Evolutionary conservation across 805 yeast genomes (phyloP).

Genomic region (Ogataea henricii): DNA sequence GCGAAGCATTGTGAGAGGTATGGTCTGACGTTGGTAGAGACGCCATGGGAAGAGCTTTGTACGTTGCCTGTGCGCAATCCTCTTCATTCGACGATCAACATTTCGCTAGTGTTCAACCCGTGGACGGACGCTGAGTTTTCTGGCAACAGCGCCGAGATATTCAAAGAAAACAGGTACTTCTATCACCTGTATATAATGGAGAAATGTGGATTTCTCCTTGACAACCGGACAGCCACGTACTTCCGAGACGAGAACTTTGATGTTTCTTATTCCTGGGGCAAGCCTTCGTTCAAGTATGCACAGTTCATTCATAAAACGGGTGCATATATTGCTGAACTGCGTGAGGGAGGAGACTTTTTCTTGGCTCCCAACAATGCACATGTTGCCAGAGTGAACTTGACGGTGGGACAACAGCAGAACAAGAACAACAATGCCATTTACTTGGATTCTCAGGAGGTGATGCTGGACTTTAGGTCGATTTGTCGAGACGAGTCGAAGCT

Average conservation of each 20-base stretch:
- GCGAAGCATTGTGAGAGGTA: constrained; percentile 81
- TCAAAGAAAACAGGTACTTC: constrained; percentile 58
- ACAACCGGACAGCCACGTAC: constrained; percentile 72
- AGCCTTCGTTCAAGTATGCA: constrained; percentile 74
- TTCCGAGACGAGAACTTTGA: constrained; percentile 56
- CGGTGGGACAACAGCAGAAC: constrained; percentile 32
- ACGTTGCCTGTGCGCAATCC: constrained; percentile 78
- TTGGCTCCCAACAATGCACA: constrained; percentile 88
- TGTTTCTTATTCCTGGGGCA: constrained; percentile 89
- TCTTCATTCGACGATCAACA: constrained; percentile 80
- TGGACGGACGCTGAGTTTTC: constrained; percentile 61
- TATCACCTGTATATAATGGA: constrained; percentile 78
- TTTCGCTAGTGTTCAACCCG: constrained; percentile 68
- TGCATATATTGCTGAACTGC: constrained; percentile 81
- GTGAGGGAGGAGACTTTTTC: constrained; percentile 75
- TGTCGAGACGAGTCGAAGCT: constrained; percentile 57
- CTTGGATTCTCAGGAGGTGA: constrained; percentile 70
- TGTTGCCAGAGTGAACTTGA: constrained; percentile 67
- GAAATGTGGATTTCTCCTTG: constrained; percentile 73
- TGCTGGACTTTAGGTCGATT: constrained; percentile 64
- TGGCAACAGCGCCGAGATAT: constrained; percentile 36
- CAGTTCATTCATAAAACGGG: constrained; percentile 93
- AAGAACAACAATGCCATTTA: constrained; percentile 34
- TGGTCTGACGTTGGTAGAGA: constrained; percentile 79
- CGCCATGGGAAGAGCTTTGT: constrained; percentile 88